These are phyloP conservation scores for Trichosporon sp. DNA, from an alignment of 1,284 basidiomycete genomes.

Conservation along the genomic window DNA sequence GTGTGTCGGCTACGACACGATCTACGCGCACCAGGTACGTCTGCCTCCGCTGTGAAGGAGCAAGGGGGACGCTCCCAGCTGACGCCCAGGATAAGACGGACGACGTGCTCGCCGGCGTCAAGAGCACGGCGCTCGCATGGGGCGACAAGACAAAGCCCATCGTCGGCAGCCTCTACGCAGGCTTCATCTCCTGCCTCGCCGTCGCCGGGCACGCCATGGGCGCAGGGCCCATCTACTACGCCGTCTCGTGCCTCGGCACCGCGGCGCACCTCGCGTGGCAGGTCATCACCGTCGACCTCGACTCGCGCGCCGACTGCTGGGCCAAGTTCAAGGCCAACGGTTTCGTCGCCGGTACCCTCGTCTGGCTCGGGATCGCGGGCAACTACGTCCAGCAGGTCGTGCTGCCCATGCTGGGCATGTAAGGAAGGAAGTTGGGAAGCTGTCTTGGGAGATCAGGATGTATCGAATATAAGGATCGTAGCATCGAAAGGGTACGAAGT, in stretches of 20 bases:
- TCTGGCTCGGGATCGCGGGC: slow-evolving; percentile 74
- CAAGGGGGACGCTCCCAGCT: not conserved
- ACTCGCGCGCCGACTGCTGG: slow-evolving; percentile 83
- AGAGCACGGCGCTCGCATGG: slow-evolving; percentile 90
- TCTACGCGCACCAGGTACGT: slow-evolving; percentile 91
- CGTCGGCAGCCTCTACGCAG: slow-evolving; percentile 67
- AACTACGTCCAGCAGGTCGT: slow-evolving; percentile 60
- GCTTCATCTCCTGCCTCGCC: slow-evolving; percentile 69
- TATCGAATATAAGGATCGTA: not conserved
- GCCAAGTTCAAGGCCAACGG: slow-evolving; percentile 83
- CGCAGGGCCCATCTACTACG: slow-evolving; percentile 73
- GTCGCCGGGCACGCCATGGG: slow-evolving; percentile 73
- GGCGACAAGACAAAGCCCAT: slow-evolving; percentile 71
- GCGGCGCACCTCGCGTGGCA: slow-evolving; percentile 76
- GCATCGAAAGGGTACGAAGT: not conserved
- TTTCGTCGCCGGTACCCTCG: slow-evolving; percentile 72
- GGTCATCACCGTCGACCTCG: slow-evolving; percentile 70
- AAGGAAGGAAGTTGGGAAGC: not conserved
- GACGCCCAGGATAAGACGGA: slow-evolving; percentile 77
- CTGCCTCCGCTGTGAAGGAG: no score
- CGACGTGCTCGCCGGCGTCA: slow-evolving; percentile 83
- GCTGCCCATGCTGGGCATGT: not conserved
- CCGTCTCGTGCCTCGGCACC: slow-evolving; percentile 65
- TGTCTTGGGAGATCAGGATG: not conserved
- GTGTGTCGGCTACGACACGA: slow-evolving; percentile 96